These are phyloP conservation scores for Cocos nucifera DNA, from an alignment of 176 grass and related monocot genomes.

Conservation along the genomic window DNA sequence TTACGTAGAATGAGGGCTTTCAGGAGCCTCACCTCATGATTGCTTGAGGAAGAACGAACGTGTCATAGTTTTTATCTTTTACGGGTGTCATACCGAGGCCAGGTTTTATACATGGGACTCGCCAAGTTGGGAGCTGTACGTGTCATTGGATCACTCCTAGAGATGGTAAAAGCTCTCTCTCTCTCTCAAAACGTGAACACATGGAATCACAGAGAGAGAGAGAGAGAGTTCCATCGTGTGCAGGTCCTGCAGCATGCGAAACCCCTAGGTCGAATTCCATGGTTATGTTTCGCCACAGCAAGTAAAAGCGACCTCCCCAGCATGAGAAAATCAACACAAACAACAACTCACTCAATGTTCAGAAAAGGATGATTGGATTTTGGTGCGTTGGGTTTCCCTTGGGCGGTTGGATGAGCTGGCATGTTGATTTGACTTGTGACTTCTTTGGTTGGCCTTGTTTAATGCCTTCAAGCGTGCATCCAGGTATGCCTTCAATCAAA, in stretches of 20 bases:
- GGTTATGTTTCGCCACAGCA: conserved; percentile 61
- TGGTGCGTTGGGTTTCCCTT: no score
- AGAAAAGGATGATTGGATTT: conserved; percentile 4
- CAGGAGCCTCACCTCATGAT: no score
- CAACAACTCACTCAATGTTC: not conserved
- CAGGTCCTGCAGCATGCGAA: conserved; percentile 67
- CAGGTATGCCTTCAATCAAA: no score
- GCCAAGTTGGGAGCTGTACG: conserved; percentile 71
- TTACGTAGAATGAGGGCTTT: no score
- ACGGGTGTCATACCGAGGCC: conserved; percentile 72
- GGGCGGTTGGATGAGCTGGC: no score
- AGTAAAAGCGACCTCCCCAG: conserved; percentile 34
- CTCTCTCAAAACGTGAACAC: no score
- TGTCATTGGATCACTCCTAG: conserved; percentile 66
- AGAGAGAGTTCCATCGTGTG: not conserved
- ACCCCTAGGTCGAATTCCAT: conserved; percentile 58
- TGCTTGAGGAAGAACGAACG: no score
- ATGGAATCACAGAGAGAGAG: no score
- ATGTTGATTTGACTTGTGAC: no score
- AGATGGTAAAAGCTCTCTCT: conserved; percentile 42
- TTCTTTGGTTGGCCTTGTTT: no score
- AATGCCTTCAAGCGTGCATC: no score
- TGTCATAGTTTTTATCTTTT: not conserved
- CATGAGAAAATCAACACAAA: not conserved
- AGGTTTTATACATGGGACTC: conserved; percentile 93